Evolutionary conservation across 768 basidiomycete species (phyloP).

Genomic region (Suillus decipiens): DNA sequence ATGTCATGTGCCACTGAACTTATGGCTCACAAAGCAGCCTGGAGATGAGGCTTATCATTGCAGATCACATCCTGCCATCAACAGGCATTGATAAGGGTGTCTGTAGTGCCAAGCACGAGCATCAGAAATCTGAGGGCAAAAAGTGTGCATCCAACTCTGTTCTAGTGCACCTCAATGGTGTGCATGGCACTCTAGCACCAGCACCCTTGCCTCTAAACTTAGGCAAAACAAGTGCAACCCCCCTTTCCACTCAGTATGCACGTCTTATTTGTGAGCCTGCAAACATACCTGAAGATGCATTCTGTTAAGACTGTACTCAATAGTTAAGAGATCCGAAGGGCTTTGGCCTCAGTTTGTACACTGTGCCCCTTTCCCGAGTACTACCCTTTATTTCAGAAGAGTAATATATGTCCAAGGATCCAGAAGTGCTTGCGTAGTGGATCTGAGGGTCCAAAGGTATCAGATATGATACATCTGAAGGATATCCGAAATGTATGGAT

Average conservation of each 20-base stretch:
- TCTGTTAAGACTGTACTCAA: too few species aligned
- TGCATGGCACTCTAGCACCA: slow-evolving; percentile 52
- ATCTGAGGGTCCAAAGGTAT: too few species aligned
- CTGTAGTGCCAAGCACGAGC: slow-evolving; percentile 16
- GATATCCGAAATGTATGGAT: too few species aligned
- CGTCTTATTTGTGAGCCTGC: slow-evolving; percentile 69
- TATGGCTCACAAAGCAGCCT: slow-evolving; percentile 38
- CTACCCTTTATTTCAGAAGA: too few species aligned
- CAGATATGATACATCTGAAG: too few species aligned
- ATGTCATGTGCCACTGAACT: slow-evolving; percentile 44
- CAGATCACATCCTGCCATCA: slow-evolving; percentile 69
- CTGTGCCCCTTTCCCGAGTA: too few species aligned
- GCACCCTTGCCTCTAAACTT: slow-evolving; percentile 71
- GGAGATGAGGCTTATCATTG: slow-evolving; percentile 64
- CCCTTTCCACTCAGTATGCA: slow-evolving; percentile 71
- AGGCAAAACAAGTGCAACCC: slow-evolving; percentile 66
- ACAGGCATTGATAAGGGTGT: slow-evolving; percentile 58
- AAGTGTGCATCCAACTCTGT: slow-evolving; percentile 29
- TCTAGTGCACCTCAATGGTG: slow-evolving; percentile 49
- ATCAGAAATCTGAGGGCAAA: slow-evolving; percentile 16
- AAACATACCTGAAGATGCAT: slow-evolving; percentile 44
- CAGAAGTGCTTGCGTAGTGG: too few species aligned
- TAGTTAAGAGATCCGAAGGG: too few species aligned
- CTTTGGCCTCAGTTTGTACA: too few species aligned
- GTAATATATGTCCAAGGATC: too few species aligned